These are phyloP conservation scores for Boletus reticuloceps DNA, from an alignment of 768 basidiomycete genomes.

Conservation along the genomic window DNA sequence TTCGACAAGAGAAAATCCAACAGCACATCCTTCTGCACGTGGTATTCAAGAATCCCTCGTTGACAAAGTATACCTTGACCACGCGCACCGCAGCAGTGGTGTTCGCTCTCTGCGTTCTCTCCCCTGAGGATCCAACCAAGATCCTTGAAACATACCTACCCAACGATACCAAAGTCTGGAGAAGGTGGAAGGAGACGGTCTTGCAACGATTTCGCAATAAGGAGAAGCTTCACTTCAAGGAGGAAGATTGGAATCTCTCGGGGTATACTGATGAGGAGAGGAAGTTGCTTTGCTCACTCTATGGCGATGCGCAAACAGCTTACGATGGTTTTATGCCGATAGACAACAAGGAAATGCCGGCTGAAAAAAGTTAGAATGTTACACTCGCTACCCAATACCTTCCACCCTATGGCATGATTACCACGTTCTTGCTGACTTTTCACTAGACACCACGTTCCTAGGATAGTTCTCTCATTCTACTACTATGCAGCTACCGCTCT, in stretches of 20 bases:
- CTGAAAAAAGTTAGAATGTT: not conserved
- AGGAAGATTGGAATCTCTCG: not conserved
- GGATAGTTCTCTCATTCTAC: too few species aligned
- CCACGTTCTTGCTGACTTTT: too few species aligned
- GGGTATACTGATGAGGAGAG: not conserved
- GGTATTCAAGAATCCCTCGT: not conserved
- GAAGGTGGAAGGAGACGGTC: slow-evolving; percentile 4
- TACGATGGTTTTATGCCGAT: not conserved
- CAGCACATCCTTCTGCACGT: slow-evolving; percentile 2
- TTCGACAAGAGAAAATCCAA: slow-evolving; percentile 30
- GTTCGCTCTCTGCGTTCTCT: slow-evolving; percentile 1
- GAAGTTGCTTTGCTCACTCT: not conserved
- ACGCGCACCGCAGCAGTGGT: slow-evolving; percentile 7
- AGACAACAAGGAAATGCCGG: not conserved
- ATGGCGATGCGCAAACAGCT: not conserved
- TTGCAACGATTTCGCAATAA: not conserved
- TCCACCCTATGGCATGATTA: too few species aligned
- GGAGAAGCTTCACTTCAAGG: not conserved
- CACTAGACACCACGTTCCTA: too few species aligned
- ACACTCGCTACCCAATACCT: not conserved
- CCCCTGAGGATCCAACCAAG: slow-evolving; percentile 5
- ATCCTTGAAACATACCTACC: slow-evolving; percentile 8
- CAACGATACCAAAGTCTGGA: slow-evolving; percentile 10
- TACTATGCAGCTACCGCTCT: too few species aligned
- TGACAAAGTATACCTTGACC: not conserved